A percentile compares a stretch with the other conserved stretches of the same genome.
phyloP scores from a whole-genome alignment of 345 rosid species.

The Viola odorata region DNA sequence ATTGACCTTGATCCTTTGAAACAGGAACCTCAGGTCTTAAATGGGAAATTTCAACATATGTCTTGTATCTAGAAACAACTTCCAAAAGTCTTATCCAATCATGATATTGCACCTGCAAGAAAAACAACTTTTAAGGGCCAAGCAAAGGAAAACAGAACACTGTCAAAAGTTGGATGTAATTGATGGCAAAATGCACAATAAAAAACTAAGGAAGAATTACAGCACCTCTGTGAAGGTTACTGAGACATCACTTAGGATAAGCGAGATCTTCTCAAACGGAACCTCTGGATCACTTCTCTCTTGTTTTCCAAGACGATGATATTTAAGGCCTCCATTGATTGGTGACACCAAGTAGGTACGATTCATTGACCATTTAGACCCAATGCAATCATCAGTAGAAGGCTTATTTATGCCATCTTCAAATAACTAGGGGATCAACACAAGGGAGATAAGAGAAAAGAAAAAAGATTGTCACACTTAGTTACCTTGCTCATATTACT shows the following conservation, averaged over 20 bases:
- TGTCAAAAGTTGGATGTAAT: not conserved
- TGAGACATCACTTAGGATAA: constrained; percentile 74
- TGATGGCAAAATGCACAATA: not conserved
- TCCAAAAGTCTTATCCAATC: constrained; percentile 95
- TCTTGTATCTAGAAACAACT: constrained; percentile 81
- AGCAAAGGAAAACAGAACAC: not conserved
- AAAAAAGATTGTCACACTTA: not conserved
- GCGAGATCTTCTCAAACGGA: constrained; percentile 92
- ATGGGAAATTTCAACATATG: constrained; percentile 76
- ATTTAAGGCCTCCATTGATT: constrained; percentile 81
- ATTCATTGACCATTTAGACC: constrained; percentile 69
- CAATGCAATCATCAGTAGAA: constrained; percentile 29
- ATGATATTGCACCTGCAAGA: constrained; percentile 78
- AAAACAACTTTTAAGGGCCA: constrained; percentile 11
- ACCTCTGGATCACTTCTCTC: constrained; percentile 84
- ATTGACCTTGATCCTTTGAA: constrained; percentile 49
- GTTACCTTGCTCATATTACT: constrained; percentile 4
- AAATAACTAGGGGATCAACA: constrained; percentile 50
- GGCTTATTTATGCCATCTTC: constrained; percentile 93
- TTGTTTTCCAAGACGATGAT: constrained; percentile 95
- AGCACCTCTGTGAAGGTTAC: constrained; percentile 76
- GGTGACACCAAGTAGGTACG: constrained; percentile 82
- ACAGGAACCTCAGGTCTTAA: constrained; percentile 78
- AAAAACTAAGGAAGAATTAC: constrained; percentile 9
- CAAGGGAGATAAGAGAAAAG: constrained; percentile 7